Conservation (phyloP, 1,139 yeast genomes). For the Yamadazyma sp. region DNA sequence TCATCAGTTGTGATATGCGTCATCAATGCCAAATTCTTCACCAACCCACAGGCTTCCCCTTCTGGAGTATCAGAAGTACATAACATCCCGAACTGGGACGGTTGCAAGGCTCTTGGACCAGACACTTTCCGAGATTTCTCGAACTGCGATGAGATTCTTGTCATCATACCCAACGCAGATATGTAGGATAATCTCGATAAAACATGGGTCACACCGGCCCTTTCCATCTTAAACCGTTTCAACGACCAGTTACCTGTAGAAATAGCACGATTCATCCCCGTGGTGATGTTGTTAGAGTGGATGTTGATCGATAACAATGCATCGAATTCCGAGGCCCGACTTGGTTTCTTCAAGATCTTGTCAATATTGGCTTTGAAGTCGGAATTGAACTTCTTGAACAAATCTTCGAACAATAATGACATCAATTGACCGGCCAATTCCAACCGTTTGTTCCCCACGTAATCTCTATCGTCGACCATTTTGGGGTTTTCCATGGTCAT, state of each 20-base stretch:
- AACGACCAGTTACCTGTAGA: slow-evolving; percentile 99
- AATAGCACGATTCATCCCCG: slow-evolving; percentile 93
- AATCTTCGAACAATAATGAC: slow-evolving; percentile 92
- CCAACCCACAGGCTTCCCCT: slow-evolving; percentile 99
- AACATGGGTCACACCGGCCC: slow-evolving; percentile 99
- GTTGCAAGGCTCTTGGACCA: slow-evolving; percentile 98
- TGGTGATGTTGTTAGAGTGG: slow-evolving; percentile 89
- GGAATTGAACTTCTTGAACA: slow-evolving; percentile 90
- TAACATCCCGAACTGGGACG: slow-evolving; percentile 98
- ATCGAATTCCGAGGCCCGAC: slow-evolving; percentile 92
- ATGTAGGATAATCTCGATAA: slow-evolving; percentile 87
- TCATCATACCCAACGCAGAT: slow-evolving; percentile 98
- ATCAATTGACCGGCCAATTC: slow-evolving; percentile 97
- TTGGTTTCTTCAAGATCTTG: slow-evolving; percentile 89
- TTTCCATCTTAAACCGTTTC: slow-evolving; percentile 98
- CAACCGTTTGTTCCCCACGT: slow-evolving; percentile 95
- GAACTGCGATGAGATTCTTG: slow-evolving; percentile 96
- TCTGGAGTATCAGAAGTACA: slow-evolving; percentile 99
- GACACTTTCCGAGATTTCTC: slow-evolving; percentile 97
- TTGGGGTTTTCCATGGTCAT: slow-evolving; percentile 95
- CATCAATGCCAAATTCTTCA: slow-evolving; percentile 94
- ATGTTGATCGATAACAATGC: slow-evolving; percentile 86
- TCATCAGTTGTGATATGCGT: slow-evolving; percentile 98
- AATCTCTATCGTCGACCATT: slow-evolving; percentile 97
- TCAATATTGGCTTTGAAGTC: slow-evolving; percentile 95